phyloP scores from a whole-genome alignment of 371 early-diverging fungal species.

The Mucor saturninus region DNA sequence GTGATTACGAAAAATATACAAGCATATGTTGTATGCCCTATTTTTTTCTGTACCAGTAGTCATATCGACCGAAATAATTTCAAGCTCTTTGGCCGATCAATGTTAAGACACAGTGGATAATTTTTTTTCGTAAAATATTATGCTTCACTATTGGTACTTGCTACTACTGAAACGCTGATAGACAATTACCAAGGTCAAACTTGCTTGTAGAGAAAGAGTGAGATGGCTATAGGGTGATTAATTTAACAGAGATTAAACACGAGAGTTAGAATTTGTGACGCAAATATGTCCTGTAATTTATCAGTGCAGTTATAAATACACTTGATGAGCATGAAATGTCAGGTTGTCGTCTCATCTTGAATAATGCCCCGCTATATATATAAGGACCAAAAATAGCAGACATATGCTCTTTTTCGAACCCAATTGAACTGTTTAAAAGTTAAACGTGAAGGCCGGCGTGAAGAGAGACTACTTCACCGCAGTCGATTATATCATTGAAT shows the following conservation, averaged over 20 bases:
- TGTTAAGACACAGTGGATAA: too few relatives aligned
- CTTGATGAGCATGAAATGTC: conserved; percentile 23
- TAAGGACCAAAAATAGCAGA: conserved; percentile 22
- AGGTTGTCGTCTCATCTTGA: conserved; percentile 20
- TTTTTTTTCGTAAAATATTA: too few relatives aligned
- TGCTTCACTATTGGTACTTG: too few relatives aligned
- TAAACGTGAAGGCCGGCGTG: too few relatives aligned
- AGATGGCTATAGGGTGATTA: conserved; percentile 13
- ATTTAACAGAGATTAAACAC: conserved; percentile 12
- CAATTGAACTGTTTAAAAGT: background rate
- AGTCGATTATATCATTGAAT: conserved; percentile 4
- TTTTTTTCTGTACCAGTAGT: too few relatives aligned
- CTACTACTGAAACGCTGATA: too few relatives aligned
- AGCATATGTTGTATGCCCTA: too few relatives aligned
- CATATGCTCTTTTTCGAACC: background rate
- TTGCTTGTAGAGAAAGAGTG: conserved; percentile 8
- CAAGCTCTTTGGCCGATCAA: too few relatives aligned
- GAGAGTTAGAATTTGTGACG: conserved; percentile 16
- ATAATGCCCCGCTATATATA: conserved; percentile 4
- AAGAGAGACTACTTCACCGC: conserved; percentile 2
- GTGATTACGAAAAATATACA: too few relatives aligned
- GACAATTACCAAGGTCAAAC: too few relatives aligned
- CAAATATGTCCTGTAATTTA: conserved; percentile 21
- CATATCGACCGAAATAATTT: too few relatives aligned
- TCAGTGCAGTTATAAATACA: conserved; percentile 13